Evolutionary conservation across 176 grass and related monocot species (phyloP).

Genomic region (Oryza coarctata): DNA sequence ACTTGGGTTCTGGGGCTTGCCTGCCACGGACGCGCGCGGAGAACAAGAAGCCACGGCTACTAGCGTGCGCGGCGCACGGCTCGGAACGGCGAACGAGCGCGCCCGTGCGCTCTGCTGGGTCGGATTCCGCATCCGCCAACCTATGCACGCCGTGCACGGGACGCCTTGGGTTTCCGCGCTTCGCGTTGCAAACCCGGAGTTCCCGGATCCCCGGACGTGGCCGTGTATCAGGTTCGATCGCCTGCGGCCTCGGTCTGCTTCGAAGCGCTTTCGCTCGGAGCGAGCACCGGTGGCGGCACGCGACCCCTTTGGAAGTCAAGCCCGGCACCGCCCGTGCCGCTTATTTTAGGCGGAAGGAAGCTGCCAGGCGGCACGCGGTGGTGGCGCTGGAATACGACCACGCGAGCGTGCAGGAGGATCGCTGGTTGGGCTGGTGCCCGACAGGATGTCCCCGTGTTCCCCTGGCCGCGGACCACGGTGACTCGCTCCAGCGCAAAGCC

Average conservation of each 20-base stretch:
- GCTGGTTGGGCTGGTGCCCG: conserved; percentile 28
- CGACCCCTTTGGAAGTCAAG: neutral
- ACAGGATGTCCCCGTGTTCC: conserved; percentile 12
- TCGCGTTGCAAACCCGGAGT: neutral
- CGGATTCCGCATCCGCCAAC: neutral
- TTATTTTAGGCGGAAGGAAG: conserved; percentile 20
- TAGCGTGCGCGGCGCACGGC: neutral
- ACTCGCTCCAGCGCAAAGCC: neutral
- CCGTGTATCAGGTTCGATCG: neutral
- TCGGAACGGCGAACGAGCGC: neutral
- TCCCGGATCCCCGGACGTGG: conserved; percentile 30
- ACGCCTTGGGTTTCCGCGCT: neutral
- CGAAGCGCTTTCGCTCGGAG: conserved; percentile 16
- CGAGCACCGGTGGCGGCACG: neutral
- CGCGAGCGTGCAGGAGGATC: neutral
- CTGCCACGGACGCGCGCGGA: neutral
- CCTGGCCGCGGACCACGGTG: neutral
- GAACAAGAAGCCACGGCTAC: neutral
- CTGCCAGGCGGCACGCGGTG: neutral
- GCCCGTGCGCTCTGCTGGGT: neutral
- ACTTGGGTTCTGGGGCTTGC: neutral
- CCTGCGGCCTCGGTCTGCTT: neutral
- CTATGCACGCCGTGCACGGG: neutral
- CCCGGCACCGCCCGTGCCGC: neutral
- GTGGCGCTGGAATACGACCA: neutral